A percentile compares a stretch with the other conserved stretches of the same genome.
These are phyloP conservation scores for Rhytidhysteron rufulum DNA, from an alignment of 2,329 filamentous ascomycete species.

Conservation along the genomic window DNA sequence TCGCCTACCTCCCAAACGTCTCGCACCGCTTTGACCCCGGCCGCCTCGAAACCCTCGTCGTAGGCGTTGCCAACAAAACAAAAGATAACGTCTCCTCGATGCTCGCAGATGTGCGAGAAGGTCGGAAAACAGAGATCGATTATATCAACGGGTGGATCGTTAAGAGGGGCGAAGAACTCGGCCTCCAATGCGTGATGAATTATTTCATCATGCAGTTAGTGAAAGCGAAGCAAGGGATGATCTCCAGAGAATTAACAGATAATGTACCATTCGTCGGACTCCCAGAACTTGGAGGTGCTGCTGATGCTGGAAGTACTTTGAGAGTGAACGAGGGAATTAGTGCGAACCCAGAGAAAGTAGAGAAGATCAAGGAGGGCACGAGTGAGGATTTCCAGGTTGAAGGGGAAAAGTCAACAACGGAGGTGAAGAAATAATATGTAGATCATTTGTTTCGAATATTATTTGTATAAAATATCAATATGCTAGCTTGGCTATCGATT, in stretches of 20 bases:
- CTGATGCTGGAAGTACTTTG: constrained; percentile 1
- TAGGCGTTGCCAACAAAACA: constrained; percentile 52
- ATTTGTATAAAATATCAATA: no score
- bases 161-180: constrained; percentile 65
- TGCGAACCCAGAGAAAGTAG: background rate
- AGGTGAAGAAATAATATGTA: no score
- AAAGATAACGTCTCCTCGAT: constrained; percentile 62
- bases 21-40: constrained; percentile 56
- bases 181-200: constrained; percentile 69
- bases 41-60: constrained; percentile 59
- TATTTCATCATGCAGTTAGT: constrained; percentile 70
- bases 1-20: constrained; percentile 58
- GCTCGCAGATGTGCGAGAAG: constrained; percentile 60
- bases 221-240: constrained; percentile 60
- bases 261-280: constrained; percentile 30
- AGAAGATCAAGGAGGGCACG: background rate
- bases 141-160: constrained; percentile 89
- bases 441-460: no score
- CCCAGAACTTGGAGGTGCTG: background rate
- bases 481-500: no score
- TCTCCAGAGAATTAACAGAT: constrained; percentile 36
- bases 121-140: constrained; percentile 68
- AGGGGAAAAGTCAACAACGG: no score
- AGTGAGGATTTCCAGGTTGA: background rate
- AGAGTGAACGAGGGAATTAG: background rate